Percentiles rank a stretch among this genome's conserved stretches.
Conservation (phyloP, 106 monocot genomes). For the Dendrobium huoshanense region DNA sequence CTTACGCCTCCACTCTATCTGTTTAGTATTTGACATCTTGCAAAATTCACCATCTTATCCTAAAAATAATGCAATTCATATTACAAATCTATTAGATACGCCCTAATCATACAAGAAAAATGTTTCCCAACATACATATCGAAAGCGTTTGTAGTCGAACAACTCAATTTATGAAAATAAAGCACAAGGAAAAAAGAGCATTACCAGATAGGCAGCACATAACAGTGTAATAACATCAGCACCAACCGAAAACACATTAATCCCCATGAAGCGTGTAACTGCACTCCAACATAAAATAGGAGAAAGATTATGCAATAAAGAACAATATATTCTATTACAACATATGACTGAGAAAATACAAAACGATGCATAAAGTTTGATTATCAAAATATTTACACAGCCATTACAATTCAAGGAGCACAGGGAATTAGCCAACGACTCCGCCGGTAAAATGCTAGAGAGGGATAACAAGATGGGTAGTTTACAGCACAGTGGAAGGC, state of each 20-base stretch:
- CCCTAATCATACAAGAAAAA: no score
- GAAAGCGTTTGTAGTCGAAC: not conserved
- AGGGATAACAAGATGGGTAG: no score
- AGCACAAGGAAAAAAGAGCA: not conserved
- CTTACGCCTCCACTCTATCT: no score
- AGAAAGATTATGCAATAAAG: not conserved
- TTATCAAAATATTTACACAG: not conserved
- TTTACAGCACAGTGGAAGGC: no score
- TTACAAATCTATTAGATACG: not conserved
- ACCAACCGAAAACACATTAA: constrained; percentile 26
- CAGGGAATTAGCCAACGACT: no score
- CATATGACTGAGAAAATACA: not conserved
- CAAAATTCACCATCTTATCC: no score
- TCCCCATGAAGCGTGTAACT: constrained; percentile 50
- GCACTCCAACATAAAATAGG: constrained; percentile 10
- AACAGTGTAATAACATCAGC: constrained; percentile 27
- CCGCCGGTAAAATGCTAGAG: no score
- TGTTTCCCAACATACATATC: not conserved
- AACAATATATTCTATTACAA: not conserved
- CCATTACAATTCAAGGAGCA: no score
- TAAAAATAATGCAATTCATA: not conserved
- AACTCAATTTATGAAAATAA: not conserved
- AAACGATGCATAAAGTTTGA: not conserved
- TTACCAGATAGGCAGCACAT: constrained; percentile 51
- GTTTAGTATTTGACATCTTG: no score